Evolutionary conservation across 192 early-diverging fungal genomes (phyloP).

Genomic region (Linderina pennispora): DNA sequence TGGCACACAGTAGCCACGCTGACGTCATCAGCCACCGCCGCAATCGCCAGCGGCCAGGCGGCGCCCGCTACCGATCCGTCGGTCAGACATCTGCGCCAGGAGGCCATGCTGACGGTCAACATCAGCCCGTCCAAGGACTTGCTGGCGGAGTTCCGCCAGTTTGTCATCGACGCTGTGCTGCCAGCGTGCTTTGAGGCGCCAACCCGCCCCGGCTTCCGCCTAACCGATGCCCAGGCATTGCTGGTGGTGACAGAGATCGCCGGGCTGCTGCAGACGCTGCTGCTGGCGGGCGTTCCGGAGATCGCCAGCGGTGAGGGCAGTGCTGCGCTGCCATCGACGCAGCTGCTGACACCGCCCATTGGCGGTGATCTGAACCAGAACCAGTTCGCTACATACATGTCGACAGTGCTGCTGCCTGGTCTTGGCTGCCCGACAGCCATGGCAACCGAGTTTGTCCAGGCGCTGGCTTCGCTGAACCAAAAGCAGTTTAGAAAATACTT

Average conservation of each 20-base stretch:
- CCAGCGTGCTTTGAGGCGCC: conserved; percentile 78
- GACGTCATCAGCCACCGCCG: conserved; percentile 25
- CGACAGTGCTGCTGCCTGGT: conserved; percentile 22
- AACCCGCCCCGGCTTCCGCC: conserved; percentile 62
- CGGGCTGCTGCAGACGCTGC: conserved; percentile 45
- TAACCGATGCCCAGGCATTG: conserved; percentile 68
- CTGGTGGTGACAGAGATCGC: conserved; percentile 55
- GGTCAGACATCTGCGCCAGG: conserved; percentile 14
- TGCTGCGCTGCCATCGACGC: conserved; percentile 16
- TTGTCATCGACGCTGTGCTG: conserved; percentile 69
- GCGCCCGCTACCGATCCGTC: conserved; percentile 1
- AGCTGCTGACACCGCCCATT: conserved; percentile 21
- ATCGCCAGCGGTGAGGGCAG: conserved; percentile 21
- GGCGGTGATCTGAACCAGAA: conserved; percentile 35
- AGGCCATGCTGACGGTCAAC: conserved; percentile 17
- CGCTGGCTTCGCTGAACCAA: conserved; percentile 58
- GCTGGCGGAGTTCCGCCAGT: conserved; percentile 43
- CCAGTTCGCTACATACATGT: conserved; percentile 37
- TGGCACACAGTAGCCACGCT: conserved; percentile 40
- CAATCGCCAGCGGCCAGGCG: conserved; percentile 14
- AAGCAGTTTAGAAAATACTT: conserved; percentile 72
- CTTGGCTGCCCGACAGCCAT: conserved; percentile 55
- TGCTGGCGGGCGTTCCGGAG: conserved; percentile 24
- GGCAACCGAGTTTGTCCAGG: conserved; percentile 69
- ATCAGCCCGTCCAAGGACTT: conserved; percentile 14